Evolutionary conservation across 257 asterid genomes (phyloP).

Genomic region (Knoxia roxburghii): DNA sequence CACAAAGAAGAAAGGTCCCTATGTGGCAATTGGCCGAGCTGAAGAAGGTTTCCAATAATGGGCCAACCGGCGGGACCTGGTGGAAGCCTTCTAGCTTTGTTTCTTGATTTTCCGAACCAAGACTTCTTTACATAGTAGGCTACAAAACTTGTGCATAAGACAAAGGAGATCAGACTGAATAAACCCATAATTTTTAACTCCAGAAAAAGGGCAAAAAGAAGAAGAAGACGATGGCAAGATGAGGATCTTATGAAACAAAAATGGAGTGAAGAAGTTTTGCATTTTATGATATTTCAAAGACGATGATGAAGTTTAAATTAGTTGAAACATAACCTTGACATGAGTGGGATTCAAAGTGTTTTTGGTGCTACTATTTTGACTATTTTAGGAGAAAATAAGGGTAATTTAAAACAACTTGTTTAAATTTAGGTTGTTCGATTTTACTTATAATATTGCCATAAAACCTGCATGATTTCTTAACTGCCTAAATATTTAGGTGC

Average conservation of each 20-base stretch:
- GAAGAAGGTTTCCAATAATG: conserved; percentile 85
- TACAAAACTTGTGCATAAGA: conserved; percentile 21
- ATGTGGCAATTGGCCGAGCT: conserved; percentile 67
- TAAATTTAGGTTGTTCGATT: too few relatives aligned
- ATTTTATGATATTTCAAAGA: not conserved
- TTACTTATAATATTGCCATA: too few relatives aligned
- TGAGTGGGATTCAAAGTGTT: not conserved
- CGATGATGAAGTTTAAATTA: not conserved
- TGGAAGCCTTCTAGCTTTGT: conserved; percentile 33
- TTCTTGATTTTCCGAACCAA: conserved; percentile 11
- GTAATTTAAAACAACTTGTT: not conserved
- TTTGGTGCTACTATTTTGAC: too few relatives aligned
- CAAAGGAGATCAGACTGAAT: not conserved
- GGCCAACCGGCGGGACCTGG: conserved; percentile 91
- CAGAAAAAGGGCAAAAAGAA: not conserved
- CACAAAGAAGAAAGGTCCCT: conserved; percentile 70
- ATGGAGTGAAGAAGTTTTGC: not conserved
- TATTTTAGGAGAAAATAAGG: not conserved
- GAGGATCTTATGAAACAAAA: not conserved
- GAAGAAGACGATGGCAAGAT: not conserved
- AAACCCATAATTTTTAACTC: conserved; percentile 2
- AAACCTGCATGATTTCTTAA: conserved; percentile 8
- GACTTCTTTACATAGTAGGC: conserved; percentile 1
- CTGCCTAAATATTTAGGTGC: too few relatives aligned
- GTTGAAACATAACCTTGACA: conserved; percentile 22